These are phyloP conservation scores for Posidonia australis DNA, from an alignment of 106 monocot genomes.

Conservation along the genomic window DNA sequence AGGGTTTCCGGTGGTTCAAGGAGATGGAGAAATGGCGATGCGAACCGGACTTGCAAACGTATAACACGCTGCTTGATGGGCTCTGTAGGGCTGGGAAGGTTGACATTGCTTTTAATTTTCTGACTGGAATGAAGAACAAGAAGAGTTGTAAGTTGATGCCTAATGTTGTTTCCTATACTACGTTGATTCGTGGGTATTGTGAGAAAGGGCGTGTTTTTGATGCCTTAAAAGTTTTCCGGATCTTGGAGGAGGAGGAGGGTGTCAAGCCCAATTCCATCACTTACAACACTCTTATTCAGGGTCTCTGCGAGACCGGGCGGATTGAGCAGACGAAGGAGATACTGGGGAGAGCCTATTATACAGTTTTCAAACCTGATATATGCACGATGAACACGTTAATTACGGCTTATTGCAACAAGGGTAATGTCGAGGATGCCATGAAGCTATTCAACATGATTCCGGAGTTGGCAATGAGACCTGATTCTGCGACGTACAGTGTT, in stretches of 20 bases:
- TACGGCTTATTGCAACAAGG: slow-evolving; percentile 32
- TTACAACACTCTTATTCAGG: slow-evolving; percentile 70
- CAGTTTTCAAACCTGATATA: slow-evolving; percentile 53
- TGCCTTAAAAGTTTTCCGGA: slow-evolving; percentile 41
- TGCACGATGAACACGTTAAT: slow-evolving; percentile 92
- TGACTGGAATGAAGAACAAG: slow-evolving; percentile 45
- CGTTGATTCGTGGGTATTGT: slow-evolving; percentile 59
- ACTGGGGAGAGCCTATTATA: slow-evolving; percentile 8
- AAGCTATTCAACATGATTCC: slow-evolving; percentile 59
- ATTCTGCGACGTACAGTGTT: slow-evolving; percentile 75
- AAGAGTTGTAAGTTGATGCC: slow-evolving; percentile 16
- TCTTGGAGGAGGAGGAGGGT: slow-evolving; percentile 34
- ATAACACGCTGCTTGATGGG: slow-evolving; percentile 72
- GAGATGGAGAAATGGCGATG: slow-evolving; percentile 28
- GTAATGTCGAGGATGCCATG: slow-evolving; percentile 43
- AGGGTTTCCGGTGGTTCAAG: slow-evolving; percentile 46
- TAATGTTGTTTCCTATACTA: slow-evolving; percentile 78
- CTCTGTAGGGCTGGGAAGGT: slow-evolving; percentile 58
- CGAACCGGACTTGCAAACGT: slow-evolving; percentile 57
- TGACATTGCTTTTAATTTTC: slow-evolving; percentile 39
- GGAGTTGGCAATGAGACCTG: slow-evolving; percentile 44
- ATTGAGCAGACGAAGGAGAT: slow-evolving; percentile 61
- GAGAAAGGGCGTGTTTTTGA: slow-evolving; percentile 21
- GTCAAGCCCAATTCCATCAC: slow-evolving; percentile 63
- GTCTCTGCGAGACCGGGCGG: slow-evolving; percentile 54